Percentiles rank a stretch among this genome's conserved stretches.
These are phyloP conservation scores for Lepidium aucheri DNA, from an alignment of 345 rosid genomes.

Conservation along the genomic window DNA sequence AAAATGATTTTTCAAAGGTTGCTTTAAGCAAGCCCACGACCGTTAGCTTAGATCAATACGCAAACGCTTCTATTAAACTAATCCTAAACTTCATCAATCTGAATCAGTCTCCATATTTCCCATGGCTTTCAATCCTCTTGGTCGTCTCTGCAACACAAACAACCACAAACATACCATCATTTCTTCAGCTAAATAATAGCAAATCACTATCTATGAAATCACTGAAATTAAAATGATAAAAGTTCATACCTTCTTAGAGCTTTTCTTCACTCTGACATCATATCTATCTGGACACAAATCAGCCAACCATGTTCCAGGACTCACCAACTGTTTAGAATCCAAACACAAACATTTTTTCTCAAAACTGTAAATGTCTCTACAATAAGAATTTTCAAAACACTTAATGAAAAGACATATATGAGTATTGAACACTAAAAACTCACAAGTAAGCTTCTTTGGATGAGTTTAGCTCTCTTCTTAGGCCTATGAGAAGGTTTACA, in stretches of 20 bases:
- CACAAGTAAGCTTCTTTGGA: slow-evolving; percentile 77
- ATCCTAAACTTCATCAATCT: slow-evolving; percentile 17
- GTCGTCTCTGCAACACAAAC: slow-evolving; percentile 32
- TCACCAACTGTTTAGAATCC: slow-evolving; percentile 46
- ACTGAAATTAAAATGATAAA: not conserved
- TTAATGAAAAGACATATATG: not conserved
- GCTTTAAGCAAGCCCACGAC: not conserved
- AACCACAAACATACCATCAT: not conserved
- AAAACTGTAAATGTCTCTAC: not conserved
- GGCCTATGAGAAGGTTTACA: slow-evolving; percentile 92
- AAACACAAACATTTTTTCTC: not conserved
- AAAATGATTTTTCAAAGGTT: not conserved
- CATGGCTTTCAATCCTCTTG: slow-evolving; percentile 59
- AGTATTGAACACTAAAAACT: slow-evolving; percentile 6
- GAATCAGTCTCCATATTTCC: slow-evolving; percentile 54
- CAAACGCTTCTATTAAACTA: not conserved
- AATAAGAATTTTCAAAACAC: not conserved
- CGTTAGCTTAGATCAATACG: not conserved
- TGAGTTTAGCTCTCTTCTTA: slow-evolving; percentile 79
- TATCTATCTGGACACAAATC: slow-evolving; percentile 84
- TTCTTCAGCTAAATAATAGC: not conserved
- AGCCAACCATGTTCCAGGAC: slow-evolving; percentile 90
- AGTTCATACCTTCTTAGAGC: slow-evolving; percentile 66
- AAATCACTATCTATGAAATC: not conserved
- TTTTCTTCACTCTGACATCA: slow-evolving; percentile 84